Percentiles rank a stretch among this genome's conserved stretches.
Conservation (phyloP, 768 basidiomycete genomes). For the Rubroboletus satanas region DNA sequence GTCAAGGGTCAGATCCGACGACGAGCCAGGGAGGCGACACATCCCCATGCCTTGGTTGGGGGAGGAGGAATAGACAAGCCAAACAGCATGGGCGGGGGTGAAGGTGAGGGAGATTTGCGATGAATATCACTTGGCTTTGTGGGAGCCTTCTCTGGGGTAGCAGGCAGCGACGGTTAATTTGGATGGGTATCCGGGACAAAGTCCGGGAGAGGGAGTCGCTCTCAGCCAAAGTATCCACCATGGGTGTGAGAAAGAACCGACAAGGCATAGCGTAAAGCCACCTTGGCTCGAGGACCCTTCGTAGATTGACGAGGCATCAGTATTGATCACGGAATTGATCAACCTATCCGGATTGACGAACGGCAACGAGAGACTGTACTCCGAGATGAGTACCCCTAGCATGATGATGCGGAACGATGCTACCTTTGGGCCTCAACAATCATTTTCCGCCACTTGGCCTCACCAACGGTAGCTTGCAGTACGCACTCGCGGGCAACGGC, state of each 20-base stretch:
- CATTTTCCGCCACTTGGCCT: constrained; percentile 52
- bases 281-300: constrained; percentile 21
- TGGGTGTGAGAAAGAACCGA: background rate
- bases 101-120: constrained; percentile 10
- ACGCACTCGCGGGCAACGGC: constrained; percentile 49
- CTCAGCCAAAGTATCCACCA: constrained; percentile 3
- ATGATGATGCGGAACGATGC: constrained; percentile 4
- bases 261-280: background rate
- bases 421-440: constrained; percentile 50
- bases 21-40: background rate
- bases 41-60: constrained; percentile 18
- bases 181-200: constrained; percentile 51
- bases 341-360: constrained; percentile 46
- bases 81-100: constrained; percentile 19
- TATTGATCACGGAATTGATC: constrained; percentile 45
- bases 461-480: constrained; percentile 49
- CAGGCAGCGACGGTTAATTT: constrained; percentile 45
- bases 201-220: constrained; percentile 40
- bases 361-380: constrained; percentile 37
- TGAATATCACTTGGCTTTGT: constrained; percentile 12
- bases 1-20: constrained; percentile 39
- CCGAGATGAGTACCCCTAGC: constrained; percentile 3
- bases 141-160: constrained; percentile 6
- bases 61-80: constrained; percentile 24
- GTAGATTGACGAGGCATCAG: constrained; percentile 33